Evolutionary conservation across 2,329 filamentous ascomycete species (phyloP).

Genomic region (Paecilomyces niveus): DNA sequence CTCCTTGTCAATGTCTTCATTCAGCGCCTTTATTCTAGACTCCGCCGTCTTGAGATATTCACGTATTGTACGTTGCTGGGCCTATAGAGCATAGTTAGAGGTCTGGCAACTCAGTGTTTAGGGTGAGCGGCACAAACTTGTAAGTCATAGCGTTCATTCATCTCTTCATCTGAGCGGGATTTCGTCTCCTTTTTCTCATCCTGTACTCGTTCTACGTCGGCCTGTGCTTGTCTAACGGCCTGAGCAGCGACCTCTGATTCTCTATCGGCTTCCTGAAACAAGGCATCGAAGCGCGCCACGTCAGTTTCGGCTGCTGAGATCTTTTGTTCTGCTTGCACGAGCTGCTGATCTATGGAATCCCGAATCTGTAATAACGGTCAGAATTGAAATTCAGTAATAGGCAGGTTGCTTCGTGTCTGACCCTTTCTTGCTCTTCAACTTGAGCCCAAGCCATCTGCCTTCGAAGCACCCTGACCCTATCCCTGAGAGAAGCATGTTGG

Average conservation of each 20-base stretch:
- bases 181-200: slow-evolving; percentile 45
- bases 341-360: slow-evolving; percentile 27
- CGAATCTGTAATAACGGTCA: slow-evolving; percentile 19
- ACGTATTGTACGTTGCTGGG: slow-evolving; percentile 61
- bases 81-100: slow-evolving; percentile 33
- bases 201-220: slow-evolving; percentile 36
- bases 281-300: slow-evolving; percentile 38
- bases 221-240: slow-evolving; percentile 38
- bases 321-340: slow-evolving; percentile 35
- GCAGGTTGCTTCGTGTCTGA: slow-evolving; percentile 11
- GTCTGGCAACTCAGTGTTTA: slow-evolving; percentile 3
- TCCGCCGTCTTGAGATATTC: slow-evolving; percentile 50
- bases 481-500: slow-evolving; percentile 58
- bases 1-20: slow-evolving; percentile 42
- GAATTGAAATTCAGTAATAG: not conserved
- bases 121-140: slow-evolving; percentile 28
- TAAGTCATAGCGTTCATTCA: slow-evolving; percentile 47
- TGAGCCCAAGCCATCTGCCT: slow-evolving; percentile 80
- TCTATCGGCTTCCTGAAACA: slow-evolving; percentile 37
- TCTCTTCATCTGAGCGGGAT: slow-evolving; percentile 47
- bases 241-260: slow-evolving; percentile 34
- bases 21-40: slow-evolving; percentile 31
- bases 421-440: slow-evolving; percentile 67
- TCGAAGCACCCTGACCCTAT: slow-evolving; percentile 52
- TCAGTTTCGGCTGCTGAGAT: slow-evolving; percentile 42